These are phyloP conservation scores for Botrytis tulipae DNA, from an alignment of 2,329 filamentous ascomycete species.

Conservation along the genomic window DNA sequence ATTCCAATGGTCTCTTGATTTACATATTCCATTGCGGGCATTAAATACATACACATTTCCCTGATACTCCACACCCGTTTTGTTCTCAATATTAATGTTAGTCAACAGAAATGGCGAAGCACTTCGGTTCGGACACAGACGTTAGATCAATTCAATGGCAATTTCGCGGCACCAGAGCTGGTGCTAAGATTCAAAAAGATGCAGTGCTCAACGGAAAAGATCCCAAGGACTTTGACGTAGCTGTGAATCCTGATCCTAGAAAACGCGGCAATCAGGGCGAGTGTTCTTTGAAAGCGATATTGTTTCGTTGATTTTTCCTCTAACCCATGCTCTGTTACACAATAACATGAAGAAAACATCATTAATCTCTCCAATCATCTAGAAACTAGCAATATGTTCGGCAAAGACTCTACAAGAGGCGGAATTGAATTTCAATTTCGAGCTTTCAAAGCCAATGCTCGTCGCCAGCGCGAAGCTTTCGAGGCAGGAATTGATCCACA, in stretches of 20 bases:
- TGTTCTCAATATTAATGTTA: slow-evolving; percentile 21
- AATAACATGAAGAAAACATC: not conserved
- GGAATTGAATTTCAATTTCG: slow-evolving; percentile 63
- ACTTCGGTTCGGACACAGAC: slow-evolving; percentile 22
- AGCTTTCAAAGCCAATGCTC: slow-evolving; percentile 52
- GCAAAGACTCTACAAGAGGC: slow-evolving; percentile 53
- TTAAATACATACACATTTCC: not conserved
- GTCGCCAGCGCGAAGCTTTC: slow-evolving; percentile 47
- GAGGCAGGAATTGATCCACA: slow-evolving; percentile 47
- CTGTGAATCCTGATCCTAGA: slow-evolving; percentile 15
- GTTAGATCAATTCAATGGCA: slow-evolving; percentile 50
- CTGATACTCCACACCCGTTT: not conserved
- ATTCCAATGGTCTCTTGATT: not conserved
- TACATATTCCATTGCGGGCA: not conserved
- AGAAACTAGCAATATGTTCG: slow-evolving; percentile 43
- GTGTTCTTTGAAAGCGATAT: not conserved
- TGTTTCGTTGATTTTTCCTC: not conserved
- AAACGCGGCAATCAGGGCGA: not conserved
- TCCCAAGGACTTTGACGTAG: slow-evolving; percentile 19
- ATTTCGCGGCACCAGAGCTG: slow-evolving; percentile 54
- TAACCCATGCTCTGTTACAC: not conserved
- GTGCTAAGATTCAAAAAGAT: slow-evolving; percentile 48
- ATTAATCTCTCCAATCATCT: not conserved
- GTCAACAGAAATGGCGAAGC: slow-evolving; percentile 22
- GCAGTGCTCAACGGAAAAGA: slow-evolving; percentile 37